Conservation (phyloP, 352 stramenopile species). For the Poterioochromonas sp. region DNA sequence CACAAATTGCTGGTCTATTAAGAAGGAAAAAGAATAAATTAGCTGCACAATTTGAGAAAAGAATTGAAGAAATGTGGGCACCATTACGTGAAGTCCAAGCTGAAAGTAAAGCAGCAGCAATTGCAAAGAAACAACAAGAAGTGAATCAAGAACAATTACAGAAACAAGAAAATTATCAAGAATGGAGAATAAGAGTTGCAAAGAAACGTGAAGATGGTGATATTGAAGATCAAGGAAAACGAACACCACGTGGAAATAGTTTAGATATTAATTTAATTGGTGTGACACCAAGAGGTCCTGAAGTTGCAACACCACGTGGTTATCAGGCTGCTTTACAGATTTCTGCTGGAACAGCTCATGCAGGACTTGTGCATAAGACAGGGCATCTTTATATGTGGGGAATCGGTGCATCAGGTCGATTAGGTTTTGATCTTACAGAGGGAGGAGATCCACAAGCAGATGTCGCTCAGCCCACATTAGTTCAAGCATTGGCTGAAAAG, state of each 20-base stretch:
- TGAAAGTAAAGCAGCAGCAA: constrained; percentile 38
- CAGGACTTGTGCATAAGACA: constrained; percentile 60
- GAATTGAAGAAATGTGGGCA: constrained; percentile 49
- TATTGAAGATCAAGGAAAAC: too few relatives aligned
- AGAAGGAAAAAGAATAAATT: constrained; percentile 45
- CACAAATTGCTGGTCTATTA: constrained; percentile 34
- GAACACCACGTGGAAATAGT: constrained; percentile 55
- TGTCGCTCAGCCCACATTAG: constrained; percentile 52
- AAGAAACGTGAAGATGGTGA: constrained; percentile 6
- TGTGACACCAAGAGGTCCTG: constrained; percentile 62
- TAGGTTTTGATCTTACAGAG: constrained; percentile 60
- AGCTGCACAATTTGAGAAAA: constrained; percentile 43
- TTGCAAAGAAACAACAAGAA: constrained; percentile 38
- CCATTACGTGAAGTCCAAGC: constrained; percentile 49
- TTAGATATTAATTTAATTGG: constrained; percentile 59
- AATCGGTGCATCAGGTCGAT: constrained; percentile 60
- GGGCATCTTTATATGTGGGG: constrained; percentile 83
- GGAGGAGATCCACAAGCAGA: constrained; percentile 57
- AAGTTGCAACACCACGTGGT: constrained; percentile 44
- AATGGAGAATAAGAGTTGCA: constrained; percentile 38
- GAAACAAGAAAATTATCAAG: constrained; percentile 42
- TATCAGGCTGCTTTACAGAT: constrained; percentile 55
- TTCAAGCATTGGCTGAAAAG: constrained; percentile 53
- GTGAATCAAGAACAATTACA: constrained; percentile 41
- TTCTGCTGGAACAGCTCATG: constrained; percentile 65